Evolutionary conservation across 805 yeast genomes (phyloP).

Genomic region (Myxozyma melibiosi): DNA sequence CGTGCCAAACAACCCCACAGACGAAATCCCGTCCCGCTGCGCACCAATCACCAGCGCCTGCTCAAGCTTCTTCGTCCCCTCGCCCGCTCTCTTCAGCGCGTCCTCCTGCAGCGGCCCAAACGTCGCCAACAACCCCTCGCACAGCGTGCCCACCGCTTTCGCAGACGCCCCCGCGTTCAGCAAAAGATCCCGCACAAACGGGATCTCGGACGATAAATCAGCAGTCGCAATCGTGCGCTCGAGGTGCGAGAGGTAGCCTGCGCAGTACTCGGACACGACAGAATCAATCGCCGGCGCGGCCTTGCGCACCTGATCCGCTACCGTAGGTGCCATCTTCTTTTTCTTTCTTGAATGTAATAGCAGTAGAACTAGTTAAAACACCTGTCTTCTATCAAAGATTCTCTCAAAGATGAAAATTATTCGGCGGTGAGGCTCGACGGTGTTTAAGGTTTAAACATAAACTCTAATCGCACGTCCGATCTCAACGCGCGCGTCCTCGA

Average conservation of each 20-base stretch:
- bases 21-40: constrained; percentile 67
- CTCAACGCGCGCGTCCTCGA: too few relatives aligned
- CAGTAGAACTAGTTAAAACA: too few relatives aligned
- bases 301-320: constrained; percentile 64
- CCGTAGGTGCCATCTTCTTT: constrained; percentile 22
- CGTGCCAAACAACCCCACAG: constrained; percentile 76
- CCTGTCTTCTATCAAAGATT: too few relatives aligned
- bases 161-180: constrained; percentile 80
- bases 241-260: constrained; percentile 82
- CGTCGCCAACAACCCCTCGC: constrained; percentile 50
- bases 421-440: too few relatives aligned
- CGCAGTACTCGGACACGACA: constrained; percentile 85
- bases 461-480: too few relatives aligned
- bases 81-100: constrained; percentile 45
- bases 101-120: constrained; percentile 60
- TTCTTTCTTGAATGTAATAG: too few relatives aligned
- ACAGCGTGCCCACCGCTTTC: constrained; percentile 55
- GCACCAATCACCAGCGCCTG: constrained; percentile 64
- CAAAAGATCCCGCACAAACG: constrained; percentile 65
- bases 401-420: too few relatives aligned
- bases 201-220: constrained; percentile 59
- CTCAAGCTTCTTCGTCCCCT: constrained; percentile 76
- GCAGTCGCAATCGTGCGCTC: constrained; percentile 78
- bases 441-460: too few relatives aligned
- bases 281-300: constrained; percentile 87